Conservation (phyloP, 2,329 filamentous ascomycete species). For the Verticillium dahliae region DNA sequence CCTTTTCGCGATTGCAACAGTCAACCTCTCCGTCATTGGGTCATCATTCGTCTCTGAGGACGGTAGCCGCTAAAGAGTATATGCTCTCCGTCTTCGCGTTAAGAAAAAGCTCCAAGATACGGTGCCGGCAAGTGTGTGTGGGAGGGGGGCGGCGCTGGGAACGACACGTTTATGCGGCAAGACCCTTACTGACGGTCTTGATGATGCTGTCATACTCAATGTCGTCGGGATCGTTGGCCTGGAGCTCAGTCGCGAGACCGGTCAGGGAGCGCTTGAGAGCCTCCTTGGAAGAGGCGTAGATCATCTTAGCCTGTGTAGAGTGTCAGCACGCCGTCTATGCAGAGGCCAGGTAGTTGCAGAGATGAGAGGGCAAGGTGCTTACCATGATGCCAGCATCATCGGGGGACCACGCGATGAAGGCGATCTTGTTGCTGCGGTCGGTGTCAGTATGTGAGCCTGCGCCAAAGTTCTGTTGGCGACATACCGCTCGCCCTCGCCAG, state of each 20-base stretch:
- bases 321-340: conserved; percentile 2
- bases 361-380: conserved; percentile 23
- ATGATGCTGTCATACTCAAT: conserved; percentile 71
- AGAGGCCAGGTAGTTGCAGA: too few species aligned
- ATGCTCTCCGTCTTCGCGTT: conserved; percentile 10
- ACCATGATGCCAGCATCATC: conserved; percentile 77
- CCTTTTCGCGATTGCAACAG: neutral
- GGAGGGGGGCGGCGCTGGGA: neutral
- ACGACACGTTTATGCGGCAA: conserved; percentile 34
- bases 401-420: conserved; percentile 73
- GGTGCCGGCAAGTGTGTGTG: conserved; percentile 1
- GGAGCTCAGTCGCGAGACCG: conserved; percentile 68
- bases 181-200: conserved; percentile 58
- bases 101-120: conserved; percentile 5
- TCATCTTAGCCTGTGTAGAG: conserved; percentile 68
- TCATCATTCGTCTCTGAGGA: conserved; percentile 15
- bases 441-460: neutral
- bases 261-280: conserved; percentile 74
- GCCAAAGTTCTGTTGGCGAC: conserved; percentile 10
- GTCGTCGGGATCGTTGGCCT: conserved; percentile 79
- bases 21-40: conserved; percentile 12
- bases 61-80: conserved; percentile 13
- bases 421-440: conserved; percentile 61
- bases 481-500: conserved; percentile 67
- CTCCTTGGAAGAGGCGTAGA: conserved; percentile 85